Conservation (phyloP, 78 protist genomes). For the Speleostelium caveatum region DNA sequence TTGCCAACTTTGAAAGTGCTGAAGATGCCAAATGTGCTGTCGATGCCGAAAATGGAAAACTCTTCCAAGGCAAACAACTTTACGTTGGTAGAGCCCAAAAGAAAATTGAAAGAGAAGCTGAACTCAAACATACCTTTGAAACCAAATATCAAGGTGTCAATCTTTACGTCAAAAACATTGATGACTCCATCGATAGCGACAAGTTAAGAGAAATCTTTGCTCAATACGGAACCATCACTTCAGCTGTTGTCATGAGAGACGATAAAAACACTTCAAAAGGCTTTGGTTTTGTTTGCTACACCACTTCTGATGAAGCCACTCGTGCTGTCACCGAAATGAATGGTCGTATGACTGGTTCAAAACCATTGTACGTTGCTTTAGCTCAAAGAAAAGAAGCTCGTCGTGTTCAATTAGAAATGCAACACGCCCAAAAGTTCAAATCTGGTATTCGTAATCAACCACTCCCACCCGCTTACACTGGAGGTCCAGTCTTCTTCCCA, state of each 20-base stretch:
- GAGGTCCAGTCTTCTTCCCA: constrained; percentile 67
- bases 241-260: constrained; percentile 94
- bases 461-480: constrained; percentile 31
- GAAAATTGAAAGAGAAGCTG: constrained; percentile 92
- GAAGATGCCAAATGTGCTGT: constrained; percentile 93
- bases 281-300: constrained; percentile 99
- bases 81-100: constrained; percentile 94
- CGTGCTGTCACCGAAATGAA: constrained; percentile 97
- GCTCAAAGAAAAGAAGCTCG: constrained; percentile 96
- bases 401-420: constrained; percentile 87
- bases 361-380: constrained; percentile 97
- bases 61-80: constrained; percentile 83
- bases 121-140: constrained; percentile 89
- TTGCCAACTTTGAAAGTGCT: constrained; percentile 93
- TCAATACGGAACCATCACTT: constrained; percentile 95
- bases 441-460: constrained; percentile 20
- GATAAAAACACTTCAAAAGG: constrained; percentile 86
- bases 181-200: constrained; percentile 94
- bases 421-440: constrained; percentile 83
- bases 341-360: constrained; percentile 91
- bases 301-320: constrained; percentile 95
- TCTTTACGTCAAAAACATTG: constrained; percentile 98
- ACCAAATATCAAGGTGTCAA: constrained; percentile 92
- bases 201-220: constrained; percentile 88
- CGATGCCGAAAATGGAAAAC: constrained; percentile 88